Evolutionary conservation across 495 filamentous ascomycete species (phyloP).

Genomic region (Apiosordaria backusii): DNA sequence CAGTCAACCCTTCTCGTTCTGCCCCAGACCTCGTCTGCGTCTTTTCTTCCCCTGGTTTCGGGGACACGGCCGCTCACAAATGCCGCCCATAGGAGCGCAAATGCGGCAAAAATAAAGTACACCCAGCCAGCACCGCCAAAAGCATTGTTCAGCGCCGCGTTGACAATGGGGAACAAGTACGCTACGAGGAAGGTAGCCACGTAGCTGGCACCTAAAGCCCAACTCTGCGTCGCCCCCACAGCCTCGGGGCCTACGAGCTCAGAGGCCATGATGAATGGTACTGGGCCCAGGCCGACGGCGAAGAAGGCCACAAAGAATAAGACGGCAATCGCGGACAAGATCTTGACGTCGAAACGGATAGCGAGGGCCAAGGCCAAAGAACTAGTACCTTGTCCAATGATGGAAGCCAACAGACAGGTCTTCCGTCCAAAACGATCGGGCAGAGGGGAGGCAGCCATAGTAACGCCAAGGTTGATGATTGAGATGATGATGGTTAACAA

Average conservation of each 20-base stretch:
- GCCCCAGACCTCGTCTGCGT: slow-evolving; percentile 86
- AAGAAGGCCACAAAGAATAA: slow-evolving; percentile 85
- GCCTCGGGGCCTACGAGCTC: slow-evolving; percentile 87
- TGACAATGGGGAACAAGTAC: slow-evolving; percentile 87
- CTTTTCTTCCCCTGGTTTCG: slow-evolving; percentile 78
- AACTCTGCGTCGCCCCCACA: slow-evolving; percentile 82
- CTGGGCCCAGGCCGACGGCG: slow-evolving; percentile 84
- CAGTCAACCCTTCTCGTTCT: slow-evolving; percentile 54
- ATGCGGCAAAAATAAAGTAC: slow-evolving; percentile 79
- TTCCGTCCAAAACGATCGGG: slow-evolving; percentile 86
- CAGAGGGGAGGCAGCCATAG: slow-evolving; percentile 72
- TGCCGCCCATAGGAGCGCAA: slow-evolving; percentile 60
- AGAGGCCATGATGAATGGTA: slow-evolving; percentile 88
- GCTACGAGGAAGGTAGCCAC: slow-evolving; percentile 86
- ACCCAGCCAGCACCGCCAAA: slow-evolving; percentile 71
- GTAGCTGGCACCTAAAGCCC: slow-evolving; percentile 83
- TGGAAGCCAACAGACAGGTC: slow-evolving; percentile 72
- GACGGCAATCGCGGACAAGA: slow-evolving; percentile 74
- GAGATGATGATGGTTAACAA: slow-evolving; percentile 82
- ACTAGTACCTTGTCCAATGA: slow-evolving; percentile 75
- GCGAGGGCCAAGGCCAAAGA: slow-evolving; percentile 71
- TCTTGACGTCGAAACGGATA: slow-evolving; percentile 63
- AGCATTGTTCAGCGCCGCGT: slow-evolving; percentile 57
- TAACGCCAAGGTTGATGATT: slow-evolving; percentile 78
- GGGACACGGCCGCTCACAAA: slow-evolving; percentile 72